Base-by-base conservation (phyloP, 192 early-diverging fungal species). In the Umbelopsis vinacea region DNA sequence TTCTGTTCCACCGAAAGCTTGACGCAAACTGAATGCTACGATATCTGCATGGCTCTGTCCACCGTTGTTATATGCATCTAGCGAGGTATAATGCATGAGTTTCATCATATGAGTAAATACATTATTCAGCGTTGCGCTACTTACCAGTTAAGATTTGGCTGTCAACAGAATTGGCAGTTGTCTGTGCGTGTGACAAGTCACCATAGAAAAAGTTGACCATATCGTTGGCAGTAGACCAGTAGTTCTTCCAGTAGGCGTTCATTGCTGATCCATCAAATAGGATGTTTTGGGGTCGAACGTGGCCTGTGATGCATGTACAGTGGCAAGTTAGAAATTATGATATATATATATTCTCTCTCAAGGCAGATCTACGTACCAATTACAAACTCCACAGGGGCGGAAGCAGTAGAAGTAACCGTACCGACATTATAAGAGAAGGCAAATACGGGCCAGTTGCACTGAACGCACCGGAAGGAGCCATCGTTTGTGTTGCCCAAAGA, bases 401-500 rank as follows among this genome's bases (percentile, higher is more conserved):
- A 68, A 45, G 67, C n/a, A 33, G 67, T 68, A 5, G 67, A 68
- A 11, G 45, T 48, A 21, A 68, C 67, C 9, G 45, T 68, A 11
- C 67, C 67, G 5, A 68, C 29, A 46, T 45, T 48, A 21, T 68
- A 47, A 14, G 67, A 19, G 22, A 68, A 68, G 7, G 67, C 67
- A 37, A 68, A 68, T 24, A 68, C 46, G 4, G 67, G 67, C 40
- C 46, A 68, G 21, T 48, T 37, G 26, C 45, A 46, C 15, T 46
- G 21, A 7, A 68, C 46, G 19, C 45, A 46, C 11, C 67, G 37
- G 43, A 68, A 68, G 24, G 21, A 23, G 3, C 45, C 67, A 17
- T 68, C 67, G 26, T 68, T 68, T 14, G 67, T 68, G 43, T 68
- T 68, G 26, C 67, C 67, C 21, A 68, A 26, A 24, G 67, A 37